Base-by-base conservation (phyloP, 169 alveolate species). In the Cyclospora cayetanensis region DNA sequence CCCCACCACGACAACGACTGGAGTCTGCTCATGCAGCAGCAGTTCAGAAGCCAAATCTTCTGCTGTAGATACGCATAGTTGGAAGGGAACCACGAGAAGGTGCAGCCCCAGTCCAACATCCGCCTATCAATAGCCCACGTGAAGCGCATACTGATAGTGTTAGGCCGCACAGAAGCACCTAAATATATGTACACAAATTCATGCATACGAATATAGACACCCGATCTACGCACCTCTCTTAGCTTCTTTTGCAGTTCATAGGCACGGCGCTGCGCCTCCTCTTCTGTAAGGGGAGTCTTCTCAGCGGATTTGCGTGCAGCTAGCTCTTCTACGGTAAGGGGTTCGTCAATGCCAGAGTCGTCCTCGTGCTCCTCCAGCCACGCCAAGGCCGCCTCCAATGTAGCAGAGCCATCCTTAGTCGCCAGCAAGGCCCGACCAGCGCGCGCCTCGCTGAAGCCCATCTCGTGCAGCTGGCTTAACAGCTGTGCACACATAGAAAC, bases 201-300 rank as follows among this genome's bases (percentile, higher is more conserved):
- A 53, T 22, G n/a, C 66, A 53, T 22, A 53, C 66, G n/a, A 53
- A 53, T 53, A 22, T 22, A 22, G 66, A 22, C 66, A 53, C 22
- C 22, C n/a, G 22, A 53, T n/a, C n/a, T 34, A 0, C 65, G 4
- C 27, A 90, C 63, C 46, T 93, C 93, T 46, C 95, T 66, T 12
- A 92, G 92, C 34, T 53, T 91, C 41, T 90, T 91, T 74, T 93
- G 95, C 43, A 93, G 80, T 65, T 93, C 95, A 55, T 93, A 72
- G 9, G 93, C 95, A 25, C 74, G 87, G 63, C 65, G 86, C 85
- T 91, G 89, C 27, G 92, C 93, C 63, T 93, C 95, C 85, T 93
- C 95, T 35, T 93, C 92, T 1, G 94, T 53, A 41, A 93, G n/a
- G 12, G 86, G 90, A 0, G 94, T 27, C 89, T 68, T 66, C 43